These are phyloP conservation scores for Asterophora parasitica DNA, from an alignment of 768 basidiomycete species.

Conservation along the genomic window DNA sequence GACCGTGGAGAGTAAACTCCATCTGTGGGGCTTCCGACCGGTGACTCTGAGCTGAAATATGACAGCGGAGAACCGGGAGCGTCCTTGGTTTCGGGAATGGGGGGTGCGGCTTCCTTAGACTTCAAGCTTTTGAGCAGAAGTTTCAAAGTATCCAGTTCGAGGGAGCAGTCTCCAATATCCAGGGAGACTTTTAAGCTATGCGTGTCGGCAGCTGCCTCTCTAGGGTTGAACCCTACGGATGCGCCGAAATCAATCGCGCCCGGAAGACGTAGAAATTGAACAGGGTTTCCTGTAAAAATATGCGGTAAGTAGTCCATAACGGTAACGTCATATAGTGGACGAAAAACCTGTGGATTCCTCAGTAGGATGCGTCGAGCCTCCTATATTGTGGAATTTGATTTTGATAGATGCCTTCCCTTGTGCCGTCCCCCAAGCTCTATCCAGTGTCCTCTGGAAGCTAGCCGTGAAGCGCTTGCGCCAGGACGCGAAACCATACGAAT, in stretches of 20 bases:
- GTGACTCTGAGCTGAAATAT: background rate
- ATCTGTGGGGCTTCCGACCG: constrained; percentile 10
- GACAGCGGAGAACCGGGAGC: background rate
- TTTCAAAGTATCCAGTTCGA: constrained; percentile 43
- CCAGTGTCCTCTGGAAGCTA: constrained; percentile 61
- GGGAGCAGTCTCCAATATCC: constrained; percentile 39
- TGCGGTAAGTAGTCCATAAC: background rate
- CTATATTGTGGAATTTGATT: constrained; percentile 43
- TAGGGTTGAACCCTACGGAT: constrained; percentile 57
- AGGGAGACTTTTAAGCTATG: constrained; percentile 47
- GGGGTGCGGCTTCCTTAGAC: constrained; percentile 1
- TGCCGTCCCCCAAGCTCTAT: constrained; percentile 62
- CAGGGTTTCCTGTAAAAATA: constrained; percentile 17
- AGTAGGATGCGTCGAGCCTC: constrained; percentile 30
- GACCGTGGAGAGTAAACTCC: constrained; percentile 9
- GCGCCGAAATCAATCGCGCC: constrained; percentile 39
- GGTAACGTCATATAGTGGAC: background rate
- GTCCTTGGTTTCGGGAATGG: background rate
- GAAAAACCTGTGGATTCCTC: constrained; percentile 25
- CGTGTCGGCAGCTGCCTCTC: constrained; percentile 46
- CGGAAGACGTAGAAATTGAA: constrained; percentile 43
- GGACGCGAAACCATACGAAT: constrained; percentile 48
- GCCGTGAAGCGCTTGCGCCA: constrained; percentile 59
- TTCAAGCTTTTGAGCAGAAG: constrained; percentile 23
- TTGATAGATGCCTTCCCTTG: constrained; percentile 51